phyloP scores from a whole-genome alignment of 768 basidiomycete genomes.

The Rhodosporidiobolus odoratus region DNA sequence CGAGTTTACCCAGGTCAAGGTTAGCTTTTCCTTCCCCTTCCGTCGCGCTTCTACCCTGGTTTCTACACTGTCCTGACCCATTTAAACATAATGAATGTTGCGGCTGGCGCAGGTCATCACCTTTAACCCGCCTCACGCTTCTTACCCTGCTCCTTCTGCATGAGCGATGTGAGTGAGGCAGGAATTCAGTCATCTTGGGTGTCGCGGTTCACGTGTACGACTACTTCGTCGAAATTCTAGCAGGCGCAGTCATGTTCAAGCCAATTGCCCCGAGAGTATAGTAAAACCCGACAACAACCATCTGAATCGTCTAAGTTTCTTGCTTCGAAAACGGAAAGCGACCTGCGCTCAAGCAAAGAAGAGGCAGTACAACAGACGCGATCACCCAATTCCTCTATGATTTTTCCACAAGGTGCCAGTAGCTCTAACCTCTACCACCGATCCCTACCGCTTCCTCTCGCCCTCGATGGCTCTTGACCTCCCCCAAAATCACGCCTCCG shows the following conservation, averaged over 20 bases:
- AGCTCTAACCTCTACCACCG: background rate
- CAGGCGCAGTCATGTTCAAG: too few relatives aligned
- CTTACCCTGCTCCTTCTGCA: too few relatives aligned
- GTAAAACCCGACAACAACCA: too few relatives aligned
- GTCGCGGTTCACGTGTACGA: constrained; percentile 40
- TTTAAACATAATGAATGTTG: too few relatives aligned
- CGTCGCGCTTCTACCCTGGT: background rate
- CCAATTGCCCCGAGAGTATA: too few relatives aligned
- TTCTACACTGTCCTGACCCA: too few relatives aligned
- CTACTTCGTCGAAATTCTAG: constrained; percentile 43
- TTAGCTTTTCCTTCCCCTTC: background rate
- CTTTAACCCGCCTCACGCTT: too few relatives aligned
- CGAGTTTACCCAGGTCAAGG: constrained; percentile 45
- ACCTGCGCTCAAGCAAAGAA: background rate
- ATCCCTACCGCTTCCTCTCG: background rate
- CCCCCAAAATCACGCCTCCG: constrained; percentile 54
- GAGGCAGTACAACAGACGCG: too few relatives aligned
- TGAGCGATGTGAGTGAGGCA: background rate
- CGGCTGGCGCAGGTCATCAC: background rate
- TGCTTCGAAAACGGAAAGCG: background rate
- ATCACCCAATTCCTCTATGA: too few relatives aligned
- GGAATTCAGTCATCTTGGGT: constrained; percentile 16
- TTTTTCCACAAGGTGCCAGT: background rate
- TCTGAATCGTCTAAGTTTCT: background rate
- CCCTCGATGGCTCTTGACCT: constrained; percentile 1